Conservation (phyloP, 2,329 filamentous ascomycete species). For the Hyphodiscus sp. region DNA sequence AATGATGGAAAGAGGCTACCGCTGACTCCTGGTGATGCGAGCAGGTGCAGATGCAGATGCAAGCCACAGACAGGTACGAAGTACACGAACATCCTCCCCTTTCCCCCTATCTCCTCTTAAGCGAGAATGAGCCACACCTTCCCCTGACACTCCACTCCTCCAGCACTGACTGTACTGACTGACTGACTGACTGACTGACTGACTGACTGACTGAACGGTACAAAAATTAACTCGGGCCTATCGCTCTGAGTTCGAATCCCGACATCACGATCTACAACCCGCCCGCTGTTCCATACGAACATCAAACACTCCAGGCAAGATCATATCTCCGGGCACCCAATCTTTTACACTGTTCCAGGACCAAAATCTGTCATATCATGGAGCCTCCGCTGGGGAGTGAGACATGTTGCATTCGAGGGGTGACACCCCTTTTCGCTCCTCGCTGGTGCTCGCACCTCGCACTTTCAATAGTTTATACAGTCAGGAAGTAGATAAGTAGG, state of each 20-base stretch:
- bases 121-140: not conserved
- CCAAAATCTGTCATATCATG: not conserved
- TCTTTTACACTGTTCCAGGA: not conserved
- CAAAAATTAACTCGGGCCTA: not conserved
- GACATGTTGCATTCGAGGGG: not conserved
- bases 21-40: not conserved
- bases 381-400: not conserved
- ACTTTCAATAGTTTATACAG: too few relatives aligned
- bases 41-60: too few relatives aligned
- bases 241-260: too few relatives aligned
- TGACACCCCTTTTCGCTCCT: not conserved
- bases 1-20: too few relatives aligned
- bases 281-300: not conserved
- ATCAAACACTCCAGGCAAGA: constrained; percentile 8
- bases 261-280: constrained; percentile 2
- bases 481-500: too few relatives aligned
- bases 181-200: too few relatives aligned
- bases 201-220: too few relatives aligned
- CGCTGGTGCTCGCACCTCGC: too few relatives aligned
- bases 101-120: too few relatives aligned
- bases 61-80: too few relatives aligned
- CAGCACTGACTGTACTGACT: not conserved
- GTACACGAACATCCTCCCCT: too few relatives aligned
- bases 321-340: not conserved
- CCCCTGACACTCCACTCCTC: not conserved